Evolutionary conservation across 371 early-diverging fungal species (phyloP).

Genomic region (Umbelopsis sp.): DNA sequence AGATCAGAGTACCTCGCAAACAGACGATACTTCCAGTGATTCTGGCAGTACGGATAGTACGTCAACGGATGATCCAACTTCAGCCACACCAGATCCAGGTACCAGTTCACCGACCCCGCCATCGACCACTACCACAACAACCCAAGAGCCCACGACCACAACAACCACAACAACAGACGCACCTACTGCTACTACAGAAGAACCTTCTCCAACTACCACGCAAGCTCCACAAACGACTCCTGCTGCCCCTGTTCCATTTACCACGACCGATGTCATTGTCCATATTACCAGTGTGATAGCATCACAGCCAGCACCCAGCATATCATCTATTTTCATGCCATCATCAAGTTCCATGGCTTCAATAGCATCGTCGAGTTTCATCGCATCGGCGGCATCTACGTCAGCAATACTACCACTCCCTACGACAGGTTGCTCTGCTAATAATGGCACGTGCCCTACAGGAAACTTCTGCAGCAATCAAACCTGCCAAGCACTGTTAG

Average conservation of each 20-base stretch:
- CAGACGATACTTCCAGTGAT: neutral
- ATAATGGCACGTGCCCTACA: constrained; percentile 12
- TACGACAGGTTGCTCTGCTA: constrained; percentile 1
- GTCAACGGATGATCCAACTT: neutral
- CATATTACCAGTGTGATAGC: neutral
- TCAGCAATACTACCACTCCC: neutral
- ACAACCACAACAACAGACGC: constrained; percentile 9
- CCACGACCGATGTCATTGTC: neutral
- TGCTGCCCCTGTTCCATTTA: neutral
- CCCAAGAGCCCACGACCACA: neutral
- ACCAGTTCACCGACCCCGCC: constrained; percentile 5
- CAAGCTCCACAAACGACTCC: neutral
- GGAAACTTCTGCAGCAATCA: constrained; percentile 22
- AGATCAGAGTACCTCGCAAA: neutral
- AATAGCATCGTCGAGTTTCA: neutral
- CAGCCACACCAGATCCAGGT: constrained; percentile 7
- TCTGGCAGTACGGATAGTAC: neutral
- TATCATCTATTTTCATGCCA: neutral
- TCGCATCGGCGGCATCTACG: neutral
- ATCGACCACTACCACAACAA: constrained; percentile 14
- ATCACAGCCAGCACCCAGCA: neutral
- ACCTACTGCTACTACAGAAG: neutral
- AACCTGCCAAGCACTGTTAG: constrained; percentile 7
- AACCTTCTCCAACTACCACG: constrained; percentile 7
- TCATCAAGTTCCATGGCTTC: neutral